Base-by-base conservation (phyloP, 495 filamentous ascomycete genomes). In the Penicillium maclennaniae region DNA sequence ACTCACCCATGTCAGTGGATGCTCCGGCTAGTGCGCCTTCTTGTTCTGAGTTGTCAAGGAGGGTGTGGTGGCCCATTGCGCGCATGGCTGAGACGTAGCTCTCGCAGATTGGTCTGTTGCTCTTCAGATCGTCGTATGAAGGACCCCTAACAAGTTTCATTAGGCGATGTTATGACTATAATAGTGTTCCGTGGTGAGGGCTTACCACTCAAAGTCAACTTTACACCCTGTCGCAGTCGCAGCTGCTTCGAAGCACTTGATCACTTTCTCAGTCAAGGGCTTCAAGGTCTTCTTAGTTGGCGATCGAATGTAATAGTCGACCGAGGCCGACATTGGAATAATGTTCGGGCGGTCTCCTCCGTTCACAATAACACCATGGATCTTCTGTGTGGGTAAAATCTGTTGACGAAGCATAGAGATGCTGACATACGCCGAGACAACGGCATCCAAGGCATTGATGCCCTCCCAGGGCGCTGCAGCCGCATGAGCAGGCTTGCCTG, bases 361-460 rank as follows among this genome's bases (percentile, higher is more conserved):
- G 2, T 39, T 37, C 7, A 68, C 51, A n/a, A 79, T 72, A 7
- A 77, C 65, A 0, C 72, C 69, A 43, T 80, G 76, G 17, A 79
- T 65, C 36, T 69, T 68, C 49, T 80, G 67, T 15, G 65, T 56
- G 0, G 74, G 73, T 10, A 66, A 36, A 21, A 81, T 81, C 61
- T 86, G 83, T 65, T 86, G 83, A 7, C 84, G 67, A 8, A 87
- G 70, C 21, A 82, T 76, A 0, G 79, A 80, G 10, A 86, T 67
- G 45, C 75, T 77, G 40, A 83, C 83, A 63, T 86, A 88, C 0
- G 79, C 76, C 1, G 74, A 72, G 5, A 86, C 75, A 7, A 86
- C 70, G 0, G 83, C 84, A 56, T 87, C 85, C 0, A 87, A 73
- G 0, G 84, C 83, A 58, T 88, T 88, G 45, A 86, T 69, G 0